Percentiles rank a stretch among this genome's conserved stretches.
Conservation (phyloP, 768 basidiomycete species). For the Russula griseocarnosa region DNA sequence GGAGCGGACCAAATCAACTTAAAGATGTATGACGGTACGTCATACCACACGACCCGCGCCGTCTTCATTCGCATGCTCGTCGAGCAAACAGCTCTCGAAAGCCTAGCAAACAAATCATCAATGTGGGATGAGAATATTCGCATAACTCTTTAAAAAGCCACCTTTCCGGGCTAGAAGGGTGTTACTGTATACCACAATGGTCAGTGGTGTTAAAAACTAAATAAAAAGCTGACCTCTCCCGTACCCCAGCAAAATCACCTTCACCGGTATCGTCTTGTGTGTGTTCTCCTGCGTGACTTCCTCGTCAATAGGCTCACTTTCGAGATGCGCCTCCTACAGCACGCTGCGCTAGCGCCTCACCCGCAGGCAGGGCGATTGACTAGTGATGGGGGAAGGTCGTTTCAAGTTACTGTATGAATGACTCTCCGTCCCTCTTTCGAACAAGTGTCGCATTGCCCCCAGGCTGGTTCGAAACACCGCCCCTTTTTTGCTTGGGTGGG, state of each 20-base stretch:
- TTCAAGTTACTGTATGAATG: not conserved
- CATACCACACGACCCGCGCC: conserved; percentile 72
- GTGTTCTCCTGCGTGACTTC: conserved; percentile 21
- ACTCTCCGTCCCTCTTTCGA: not conserved
- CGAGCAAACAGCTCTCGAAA: too few relatives aligned
- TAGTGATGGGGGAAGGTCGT: not conserved
- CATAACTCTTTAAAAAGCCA: not conserved
- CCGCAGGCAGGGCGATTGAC: not conserved
- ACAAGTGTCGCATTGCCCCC: not conserved
- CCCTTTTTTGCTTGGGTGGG: not conserved
- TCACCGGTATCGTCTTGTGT: conserved; percentile 22
- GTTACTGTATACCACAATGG: not conserved
- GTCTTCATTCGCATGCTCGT: conserved; percentile 42
- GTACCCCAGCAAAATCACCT: conserved; percentile 26
- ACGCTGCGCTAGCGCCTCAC: conserved; percentile 28
- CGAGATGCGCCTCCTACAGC: conserved; percentile 28
- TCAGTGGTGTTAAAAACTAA: not conserved
- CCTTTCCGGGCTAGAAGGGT: not conserved
- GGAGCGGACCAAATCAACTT: conserved; percentile 42
- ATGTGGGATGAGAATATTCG: too few relatives aligned
- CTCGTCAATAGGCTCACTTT: conserved; percentile 31
- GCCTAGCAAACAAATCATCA: too few relatives aligned
- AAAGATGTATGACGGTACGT: conserved; percentile 73
- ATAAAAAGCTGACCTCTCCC: conserved; percentile 2
- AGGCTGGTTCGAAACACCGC: not conserved